Evolutionary conservation across 1,284 basidiomycete species (phyloP).

Genomic region (Anthracocystis panici-leucophaei): DNA sequence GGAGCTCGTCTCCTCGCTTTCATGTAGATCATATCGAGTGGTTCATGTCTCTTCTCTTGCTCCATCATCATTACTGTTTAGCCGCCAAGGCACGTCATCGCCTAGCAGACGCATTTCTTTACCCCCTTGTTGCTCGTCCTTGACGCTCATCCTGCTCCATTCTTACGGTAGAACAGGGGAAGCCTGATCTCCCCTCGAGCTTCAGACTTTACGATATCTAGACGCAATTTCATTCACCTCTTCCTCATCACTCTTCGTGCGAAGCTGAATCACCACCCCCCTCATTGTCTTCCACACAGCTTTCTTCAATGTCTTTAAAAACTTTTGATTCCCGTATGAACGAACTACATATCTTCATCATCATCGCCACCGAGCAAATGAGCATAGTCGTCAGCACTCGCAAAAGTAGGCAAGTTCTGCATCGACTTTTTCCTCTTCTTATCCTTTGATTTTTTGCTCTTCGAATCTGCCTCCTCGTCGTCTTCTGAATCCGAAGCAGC

Average conservation of each 20-base stretch:
- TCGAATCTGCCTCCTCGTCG: conserved; percentile 33
- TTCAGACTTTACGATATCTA: neutral
- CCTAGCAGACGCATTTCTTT: neutral
- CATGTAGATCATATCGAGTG: neutral
- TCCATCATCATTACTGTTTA: neutral
- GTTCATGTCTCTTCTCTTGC: neutral
- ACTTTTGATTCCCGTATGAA: neutral
- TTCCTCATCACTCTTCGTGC: neutral
- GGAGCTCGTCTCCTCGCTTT: too few relatives aligned
- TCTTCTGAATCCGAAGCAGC: conserved; percentile 22
- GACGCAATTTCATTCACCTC: neutral
- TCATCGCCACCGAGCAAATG: conserved; percentile 83
- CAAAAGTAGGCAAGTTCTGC: conserved; percentile 82
- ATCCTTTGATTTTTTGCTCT: conserved; percentile 50
- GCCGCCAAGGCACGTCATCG: neutral
- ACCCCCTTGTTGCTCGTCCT: neutral
- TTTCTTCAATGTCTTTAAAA: too few relatives aligned
- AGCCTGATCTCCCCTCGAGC: neutral
- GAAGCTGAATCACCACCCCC: too few relatives aligned
- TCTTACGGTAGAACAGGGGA: neutral
- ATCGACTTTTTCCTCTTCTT: conserved; percentile 79
- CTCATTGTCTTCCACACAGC: too few relatives aligned
- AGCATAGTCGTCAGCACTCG: conserved; percentile 93
- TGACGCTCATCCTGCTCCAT: neutral
- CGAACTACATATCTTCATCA: conserved; percentile 68